Evolutionary conservation across 2,329 filamentous ascomycete genomes (phyloP).

Genomic region (Colletotrichum sp.): DNA sequence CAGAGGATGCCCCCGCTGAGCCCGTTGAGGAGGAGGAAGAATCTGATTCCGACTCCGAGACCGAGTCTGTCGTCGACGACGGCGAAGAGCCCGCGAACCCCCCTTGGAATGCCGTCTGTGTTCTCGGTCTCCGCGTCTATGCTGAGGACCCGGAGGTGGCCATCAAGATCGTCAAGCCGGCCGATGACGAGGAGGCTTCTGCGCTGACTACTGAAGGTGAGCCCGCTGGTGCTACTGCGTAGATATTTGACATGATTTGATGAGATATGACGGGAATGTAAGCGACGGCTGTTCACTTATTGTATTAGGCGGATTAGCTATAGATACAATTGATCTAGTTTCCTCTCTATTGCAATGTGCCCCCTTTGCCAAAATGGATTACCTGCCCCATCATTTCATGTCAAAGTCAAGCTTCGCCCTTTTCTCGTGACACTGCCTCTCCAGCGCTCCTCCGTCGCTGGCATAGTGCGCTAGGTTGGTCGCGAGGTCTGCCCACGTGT

Average conservation of each 20-base stretch:
- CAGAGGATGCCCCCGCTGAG: neutral
- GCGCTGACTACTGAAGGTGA: conserved; percentile 29
- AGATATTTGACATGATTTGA: neutral
- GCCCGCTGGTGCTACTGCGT: conserved; percentile 31
- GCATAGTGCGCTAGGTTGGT: conserved; percentile 65
- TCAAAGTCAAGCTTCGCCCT: conserved; percentile 1
- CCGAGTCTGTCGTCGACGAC: neutral
- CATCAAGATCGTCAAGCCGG: conserved; percentile 37
- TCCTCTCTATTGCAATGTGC: neutral
- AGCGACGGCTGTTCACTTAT: neutral
- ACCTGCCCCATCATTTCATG: neutral
- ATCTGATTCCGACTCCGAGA: conserved; percentile 5
- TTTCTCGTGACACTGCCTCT: neutral
- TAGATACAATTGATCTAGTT: neutral
- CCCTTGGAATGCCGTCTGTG: conserved; percentile 47
- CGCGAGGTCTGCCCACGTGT: conserved; percentile 67
- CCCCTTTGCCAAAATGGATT: neutral
- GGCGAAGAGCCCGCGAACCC: conserved; percentile 21
- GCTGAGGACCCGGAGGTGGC: conserved; percentile 37
- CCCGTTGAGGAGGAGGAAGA: neutral
- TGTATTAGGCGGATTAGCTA: neutral
- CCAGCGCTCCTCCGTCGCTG: conserved; percentile 55
- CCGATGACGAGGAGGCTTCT: conserved; percentile 31
- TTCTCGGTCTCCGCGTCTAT: conserved; percentile 44
- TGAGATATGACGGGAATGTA: neutral